Conservation (phyloP, 129 eudicot genomes). For the Artemisia annua region DNA sequence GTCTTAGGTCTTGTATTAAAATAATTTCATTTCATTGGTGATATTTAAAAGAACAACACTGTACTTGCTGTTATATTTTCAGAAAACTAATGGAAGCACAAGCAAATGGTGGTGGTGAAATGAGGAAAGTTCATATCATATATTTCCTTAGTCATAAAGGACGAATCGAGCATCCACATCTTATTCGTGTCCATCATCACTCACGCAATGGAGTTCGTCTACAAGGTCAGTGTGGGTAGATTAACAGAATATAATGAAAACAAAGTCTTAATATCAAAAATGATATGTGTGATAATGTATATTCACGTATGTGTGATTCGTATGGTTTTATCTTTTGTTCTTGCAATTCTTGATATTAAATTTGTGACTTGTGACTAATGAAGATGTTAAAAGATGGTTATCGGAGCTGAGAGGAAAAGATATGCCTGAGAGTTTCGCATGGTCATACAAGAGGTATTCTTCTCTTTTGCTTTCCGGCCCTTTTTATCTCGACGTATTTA, state of each 20-base stretch:
- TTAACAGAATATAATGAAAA: no score
- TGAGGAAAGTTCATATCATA: conserved; percentile 63
- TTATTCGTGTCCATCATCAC: conserved; percentile 61
- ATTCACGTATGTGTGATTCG: not conserved
- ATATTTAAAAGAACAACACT: conserved; percentile 33
- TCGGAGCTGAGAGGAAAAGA: conserved; percentile 73
- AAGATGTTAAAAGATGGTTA: conserved; percentile 73
- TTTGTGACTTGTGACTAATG: not conserved
- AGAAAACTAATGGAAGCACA: conserved; percentile 68
- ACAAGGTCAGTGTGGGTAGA: conserved; percentile 35
- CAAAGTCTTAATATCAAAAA: not conserved
- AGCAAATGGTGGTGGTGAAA: conserved; percentile 45
- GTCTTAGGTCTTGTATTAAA: conserved; percentile 12
- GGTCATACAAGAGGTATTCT: conserved; percentile 84
- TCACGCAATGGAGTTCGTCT: conserved; percentile 61
- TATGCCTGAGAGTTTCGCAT: conserved; percentile 75
- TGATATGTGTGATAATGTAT: not conserved
- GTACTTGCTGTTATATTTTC: conserved; percentile 19
- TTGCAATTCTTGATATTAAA: not conserved
- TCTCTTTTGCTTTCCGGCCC: not conserved
- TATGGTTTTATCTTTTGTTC: not conserved
- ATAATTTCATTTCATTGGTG: not conserved
- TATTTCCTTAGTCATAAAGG: conserved; percentile 73
- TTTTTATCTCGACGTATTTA: no score
- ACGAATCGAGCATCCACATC: conserved; percentile 71